Conservation (phyloP, 2,329 filamentous ascomycete genomes). For the Aspergillus sp. region DNA sequence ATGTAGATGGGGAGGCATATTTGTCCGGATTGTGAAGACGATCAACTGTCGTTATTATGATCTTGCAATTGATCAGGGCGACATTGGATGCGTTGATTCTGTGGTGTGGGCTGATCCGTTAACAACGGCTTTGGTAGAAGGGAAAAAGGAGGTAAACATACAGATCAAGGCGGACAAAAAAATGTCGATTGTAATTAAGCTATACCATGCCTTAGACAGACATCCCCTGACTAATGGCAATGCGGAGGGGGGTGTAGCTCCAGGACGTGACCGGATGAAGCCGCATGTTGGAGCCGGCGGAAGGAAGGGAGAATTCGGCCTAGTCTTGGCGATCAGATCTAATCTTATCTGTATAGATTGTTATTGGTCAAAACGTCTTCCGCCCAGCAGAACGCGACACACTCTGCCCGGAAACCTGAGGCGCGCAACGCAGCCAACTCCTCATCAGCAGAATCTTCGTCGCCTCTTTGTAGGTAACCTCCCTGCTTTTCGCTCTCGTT, state of each 20-base stretch:
- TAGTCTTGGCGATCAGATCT: constrained; percentile 36
- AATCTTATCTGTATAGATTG: constrained; percentile 37
- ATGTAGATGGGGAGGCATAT: constrained; percentile 83
- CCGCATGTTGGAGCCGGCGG: constrained; percentile 2
- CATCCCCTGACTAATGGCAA: constrained; percentile 15
- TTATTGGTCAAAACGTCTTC: constrained; percentile 27
- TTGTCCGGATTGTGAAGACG: constrained; percentile 20
- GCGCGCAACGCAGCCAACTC: constrained; percentile 8
- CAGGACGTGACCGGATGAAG: constrained; percentile 6
- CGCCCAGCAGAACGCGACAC: constrained; percentile 3
- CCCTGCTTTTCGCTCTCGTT: constrained; percentile 6
- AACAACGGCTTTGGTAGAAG: neutral
- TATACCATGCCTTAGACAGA: neutral
- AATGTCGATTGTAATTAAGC: neutral
- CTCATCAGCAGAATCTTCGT: constrained; percentile 5
- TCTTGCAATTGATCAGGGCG: constrained; percentile 1
- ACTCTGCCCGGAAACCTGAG: constrained; percentile 4
- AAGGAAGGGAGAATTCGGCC: constrained; percentile 18
- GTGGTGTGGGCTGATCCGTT: constrained; percentile 3
- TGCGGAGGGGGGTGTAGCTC: neutral
- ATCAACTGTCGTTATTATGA: neutral
- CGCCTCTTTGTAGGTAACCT: constrained; percentile 7
- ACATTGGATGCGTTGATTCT: constrained; percentile 12
- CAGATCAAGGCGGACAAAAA: neutral
- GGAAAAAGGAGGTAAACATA: neutral